Conservation (phyloP, 169 alveolate species). For the Cryptosporidium viatorum region DNA sequence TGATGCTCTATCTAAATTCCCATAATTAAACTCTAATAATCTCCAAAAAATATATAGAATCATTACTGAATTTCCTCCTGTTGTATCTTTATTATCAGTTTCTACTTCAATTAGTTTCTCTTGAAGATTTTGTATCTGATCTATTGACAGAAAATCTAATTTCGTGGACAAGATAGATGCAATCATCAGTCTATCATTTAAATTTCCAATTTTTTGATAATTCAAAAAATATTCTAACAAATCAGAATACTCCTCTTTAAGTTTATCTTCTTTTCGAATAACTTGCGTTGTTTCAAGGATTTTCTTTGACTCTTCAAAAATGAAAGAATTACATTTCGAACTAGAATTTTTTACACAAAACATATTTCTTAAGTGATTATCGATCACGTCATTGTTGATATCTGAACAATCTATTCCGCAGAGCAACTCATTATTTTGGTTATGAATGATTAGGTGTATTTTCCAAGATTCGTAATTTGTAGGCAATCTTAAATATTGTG, state of each 20-base stretch:
- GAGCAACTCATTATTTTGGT: slow-evolving; percentile 30
- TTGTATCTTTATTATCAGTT: not conserved
- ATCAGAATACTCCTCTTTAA: slow-evolving; percentile 14
- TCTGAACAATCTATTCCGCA: slow-evolving; percentile 55
- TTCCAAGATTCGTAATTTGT: slow-evolving; percentile 23
- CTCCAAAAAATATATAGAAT: not conserved
- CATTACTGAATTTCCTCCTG: slow-evolving; percentile 41
- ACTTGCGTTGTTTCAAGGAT: not conserved
- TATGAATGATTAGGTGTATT: slow-evolving; percentile 42
- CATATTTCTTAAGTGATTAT: slow-evolving; percentile 33
- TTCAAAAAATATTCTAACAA: slow-evolving; percentile 13
- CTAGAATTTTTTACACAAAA: not conserved
- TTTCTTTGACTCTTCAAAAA: not conserved
- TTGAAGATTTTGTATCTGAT: not conserved
- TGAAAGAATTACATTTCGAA: slow-evolving; percentile 5
- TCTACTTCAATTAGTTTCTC: not conserved
- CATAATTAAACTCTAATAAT: not conserved
- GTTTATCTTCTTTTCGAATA: not conserved
- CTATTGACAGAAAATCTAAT: slow-evolving; percentile 1
- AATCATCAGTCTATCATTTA: slow-evolving; percentile 23
- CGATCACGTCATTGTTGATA: not conserved
- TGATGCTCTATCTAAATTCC: not conserved
- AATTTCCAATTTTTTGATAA: not conserved
- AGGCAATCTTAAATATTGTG: slow-evolving; percentile 56
- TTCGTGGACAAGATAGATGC: slow-evolving; percentile 27